These are phyloP conservation scores for Arabis hirsuta DNA, from an alignment of 345 rosid genomes.

Conservation along the genomic window DNA sequence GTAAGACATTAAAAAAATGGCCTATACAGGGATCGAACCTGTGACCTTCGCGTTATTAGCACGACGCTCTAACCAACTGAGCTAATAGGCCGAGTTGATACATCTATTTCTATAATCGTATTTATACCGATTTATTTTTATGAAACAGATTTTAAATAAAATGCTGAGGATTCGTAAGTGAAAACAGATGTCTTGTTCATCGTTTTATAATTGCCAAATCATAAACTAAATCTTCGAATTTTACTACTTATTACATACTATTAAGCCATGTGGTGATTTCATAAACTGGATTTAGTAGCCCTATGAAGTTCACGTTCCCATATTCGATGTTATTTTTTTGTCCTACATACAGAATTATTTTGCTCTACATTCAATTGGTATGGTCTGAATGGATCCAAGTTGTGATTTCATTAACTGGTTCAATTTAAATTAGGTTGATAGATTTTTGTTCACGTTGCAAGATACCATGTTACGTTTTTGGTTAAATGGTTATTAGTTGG, in stretches of 20 bases:
- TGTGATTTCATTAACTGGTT: no score
- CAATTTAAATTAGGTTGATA: no score
- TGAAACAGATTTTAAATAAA: no score
- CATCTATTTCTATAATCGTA: no score
- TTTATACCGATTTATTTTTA: no score
- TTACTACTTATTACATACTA: background rate
- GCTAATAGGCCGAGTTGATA: slow-evolving; percentile 47
- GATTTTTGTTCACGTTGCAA: background rate
- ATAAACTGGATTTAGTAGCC: background rate
- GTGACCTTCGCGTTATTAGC: slow-evolving; percentile 97
- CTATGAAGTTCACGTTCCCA: no score
- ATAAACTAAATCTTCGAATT: background rate
- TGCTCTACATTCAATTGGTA: no score
- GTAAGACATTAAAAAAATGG: background rate
- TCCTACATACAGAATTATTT: no score
- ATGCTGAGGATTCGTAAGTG: no score
- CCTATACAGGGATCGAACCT: slow-evolving; percentile 77
- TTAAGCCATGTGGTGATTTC: background rate
- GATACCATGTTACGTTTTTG: background rate
- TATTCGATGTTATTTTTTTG: no score
- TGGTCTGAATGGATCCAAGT: no score
- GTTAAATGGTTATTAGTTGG: background rate
- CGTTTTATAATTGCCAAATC: background rate
- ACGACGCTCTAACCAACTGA: slow-evolving; percentile 97
- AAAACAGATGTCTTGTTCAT: no score